Percentiles rank a stretch among this genome's conserved stretches.
These are phyloP conservation scores for Calonectria naviculata DNA, from an alignment of 2,329 filamentous ascomycete genomes.

Conservation along the genomic window DNA sequence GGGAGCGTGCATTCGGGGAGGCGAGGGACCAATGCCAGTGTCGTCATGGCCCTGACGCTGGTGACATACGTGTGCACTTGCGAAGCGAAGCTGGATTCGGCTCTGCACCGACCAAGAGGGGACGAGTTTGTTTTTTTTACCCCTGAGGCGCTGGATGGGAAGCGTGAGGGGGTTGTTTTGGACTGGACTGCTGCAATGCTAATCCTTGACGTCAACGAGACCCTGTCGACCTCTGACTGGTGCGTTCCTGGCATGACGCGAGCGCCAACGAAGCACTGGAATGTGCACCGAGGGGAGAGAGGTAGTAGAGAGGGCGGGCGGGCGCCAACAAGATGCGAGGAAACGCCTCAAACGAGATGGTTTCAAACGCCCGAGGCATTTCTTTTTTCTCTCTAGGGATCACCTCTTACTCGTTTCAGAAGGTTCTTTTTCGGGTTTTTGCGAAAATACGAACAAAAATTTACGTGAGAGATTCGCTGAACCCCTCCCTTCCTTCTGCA, in stretches of 20 bases:
- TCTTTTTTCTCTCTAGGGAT: too few relatives aligned
- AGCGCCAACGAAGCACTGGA: background rate
- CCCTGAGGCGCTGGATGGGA: background rate
- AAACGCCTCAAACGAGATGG: background rate
- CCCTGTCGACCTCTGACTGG: background rate
- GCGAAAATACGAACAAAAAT: background rate
- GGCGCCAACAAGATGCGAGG: background rate
- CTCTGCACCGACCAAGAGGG: background rate
- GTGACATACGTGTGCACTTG: background rate
- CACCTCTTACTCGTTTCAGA: background rate
- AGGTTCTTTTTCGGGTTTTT: background rate
- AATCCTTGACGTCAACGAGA: conserved; percentile 9
- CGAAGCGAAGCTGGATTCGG: background rate
- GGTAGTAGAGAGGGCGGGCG: background rate
- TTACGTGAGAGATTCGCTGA: background rate
- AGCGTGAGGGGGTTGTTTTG: background rate
- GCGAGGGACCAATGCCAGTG: background rate
- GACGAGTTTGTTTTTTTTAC: background rate
- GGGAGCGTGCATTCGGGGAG: background rate
- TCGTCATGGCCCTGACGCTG: background rate
- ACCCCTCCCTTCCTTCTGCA: background rate
- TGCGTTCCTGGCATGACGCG: conserved; percentile 11
- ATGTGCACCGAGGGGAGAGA: background rate
- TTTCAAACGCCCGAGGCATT: background rate
- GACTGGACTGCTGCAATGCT: background rate